These are phyloP conservation scores for Acacia concinna DNA, from an alignment of 331 rosid species.

Conservation along the genomic window DNA sequence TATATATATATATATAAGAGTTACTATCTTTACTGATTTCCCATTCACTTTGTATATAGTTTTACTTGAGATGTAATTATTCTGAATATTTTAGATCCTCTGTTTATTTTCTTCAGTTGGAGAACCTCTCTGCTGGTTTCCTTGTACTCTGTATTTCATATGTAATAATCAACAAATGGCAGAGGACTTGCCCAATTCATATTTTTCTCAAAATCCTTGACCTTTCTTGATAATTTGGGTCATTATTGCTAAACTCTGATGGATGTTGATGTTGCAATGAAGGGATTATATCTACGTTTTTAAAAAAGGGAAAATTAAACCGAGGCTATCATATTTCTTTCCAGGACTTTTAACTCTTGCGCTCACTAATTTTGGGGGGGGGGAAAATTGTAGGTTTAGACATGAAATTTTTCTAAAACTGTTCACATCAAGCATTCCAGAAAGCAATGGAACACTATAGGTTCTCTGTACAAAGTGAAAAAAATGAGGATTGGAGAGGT, in stretches of 20 bases:
- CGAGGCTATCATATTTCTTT: not conserved
- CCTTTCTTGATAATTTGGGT: not conserved
- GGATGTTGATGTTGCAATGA: not conserved
- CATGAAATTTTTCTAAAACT: not conserved
- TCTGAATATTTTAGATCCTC: not conserved
- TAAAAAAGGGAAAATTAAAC: not conserved
- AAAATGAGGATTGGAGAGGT: conserved; percentile 29
- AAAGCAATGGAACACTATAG: not conserved
- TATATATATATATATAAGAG: too few relatives aligned
- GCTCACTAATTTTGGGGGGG: not conserved
- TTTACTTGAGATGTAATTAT: not conserved
- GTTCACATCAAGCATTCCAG: conserved; percentile 2
- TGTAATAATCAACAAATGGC: not conserved
- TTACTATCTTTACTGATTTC: conserved; percentile 37
- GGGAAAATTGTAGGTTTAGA: not conserved
- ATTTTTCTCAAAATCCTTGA: not conserved
- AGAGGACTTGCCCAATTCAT: not conserved
- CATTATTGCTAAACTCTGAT: not conserved
- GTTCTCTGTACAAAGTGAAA: conserved; percentile 21
- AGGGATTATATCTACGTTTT: not conserved
- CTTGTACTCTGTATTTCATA: not conserved
- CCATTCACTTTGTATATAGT: not conserved
- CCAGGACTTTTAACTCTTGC: not conserved
- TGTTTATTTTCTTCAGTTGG: not conserved
- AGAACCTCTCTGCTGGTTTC: not conserved